These are phyloP conservation scores for Collybia nuda DNA, from an alignment of 768 basidiomycete genomes.

Conservation along the genomic window DNA sequence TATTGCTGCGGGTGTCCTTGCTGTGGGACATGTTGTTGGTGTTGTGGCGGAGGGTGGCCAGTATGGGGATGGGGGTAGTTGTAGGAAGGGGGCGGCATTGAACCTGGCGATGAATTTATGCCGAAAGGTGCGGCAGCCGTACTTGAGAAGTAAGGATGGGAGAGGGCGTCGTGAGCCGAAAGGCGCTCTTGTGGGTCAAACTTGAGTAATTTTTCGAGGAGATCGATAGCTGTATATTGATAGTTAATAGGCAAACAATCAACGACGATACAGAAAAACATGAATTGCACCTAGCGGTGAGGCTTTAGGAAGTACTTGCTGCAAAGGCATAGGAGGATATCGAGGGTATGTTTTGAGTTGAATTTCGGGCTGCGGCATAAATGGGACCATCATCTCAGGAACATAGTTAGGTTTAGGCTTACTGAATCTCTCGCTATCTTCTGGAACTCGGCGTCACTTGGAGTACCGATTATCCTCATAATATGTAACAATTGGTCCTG, in stretches of 20 bases:
- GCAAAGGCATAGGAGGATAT: constrained; percentile 81
- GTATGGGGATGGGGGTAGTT: constrained; percentile 67
- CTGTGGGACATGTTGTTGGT: constrained; percentile 29
- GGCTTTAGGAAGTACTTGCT: constrained; percentile 82
- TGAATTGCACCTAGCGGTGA: constrained; percentile 65
- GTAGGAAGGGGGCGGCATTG: constrained; percentile 69
- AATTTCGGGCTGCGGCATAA: constrained; percentile 69
- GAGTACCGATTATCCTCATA: constrained; percentile 96
- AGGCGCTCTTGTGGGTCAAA: constrained; percentile 94
- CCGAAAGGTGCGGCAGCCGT: constrained; percentile 42
- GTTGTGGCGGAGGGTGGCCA: constrained; percentile 37
- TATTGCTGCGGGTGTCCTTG: constrained; percentile 29
- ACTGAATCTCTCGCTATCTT: constrained; percentile 92
- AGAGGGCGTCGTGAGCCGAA: constrained; percentile 87
- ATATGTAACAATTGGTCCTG: constrained; percentile 98
- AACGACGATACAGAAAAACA: neutral
- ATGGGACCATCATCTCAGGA: neutral
- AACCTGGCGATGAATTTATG: constrained; percentile 44
- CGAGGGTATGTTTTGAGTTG: constrained; percentile 82
- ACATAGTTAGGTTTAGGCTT: constrained; percentile 22
- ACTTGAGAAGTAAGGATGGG: constrained; percentile 87
- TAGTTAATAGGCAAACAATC: neutral
- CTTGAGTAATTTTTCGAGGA: constrained; percentile 91
- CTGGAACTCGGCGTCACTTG: constrained; percentile 81
- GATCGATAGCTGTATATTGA: constrained; percentile 69